Evolutionary conservation across 441 rosid species (phyloP).

Genomic region (Omphalea diandra): DNA sequence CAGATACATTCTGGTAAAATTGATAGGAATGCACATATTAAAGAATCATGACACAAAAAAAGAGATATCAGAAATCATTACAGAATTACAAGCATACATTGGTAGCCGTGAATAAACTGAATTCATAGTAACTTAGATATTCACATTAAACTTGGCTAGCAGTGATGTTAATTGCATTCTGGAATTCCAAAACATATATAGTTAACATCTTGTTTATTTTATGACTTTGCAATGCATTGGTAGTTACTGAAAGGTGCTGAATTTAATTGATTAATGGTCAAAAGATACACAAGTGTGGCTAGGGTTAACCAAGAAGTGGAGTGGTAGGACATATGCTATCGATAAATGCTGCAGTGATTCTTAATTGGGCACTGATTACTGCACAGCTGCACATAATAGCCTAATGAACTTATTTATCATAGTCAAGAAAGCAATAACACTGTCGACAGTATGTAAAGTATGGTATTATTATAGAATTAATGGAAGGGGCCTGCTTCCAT

Average conservation of each 20-base stretch:
- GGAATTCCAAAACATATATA: background rate
- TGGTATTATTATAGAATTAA: background rate
- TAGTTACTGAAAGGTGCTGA: background rate
- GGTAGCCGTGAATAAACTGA: background rate
- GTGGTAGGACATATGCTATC: background rate
- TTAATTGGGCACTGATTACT: background rate
- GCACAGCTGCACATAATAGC: background rate
- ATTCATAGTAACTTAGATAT: background rate
- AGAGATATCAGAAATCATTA: background rate
- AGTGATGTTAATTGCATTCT: background rate
- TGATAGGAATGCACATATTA: background rate
- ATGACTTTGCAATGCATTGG: background rate
- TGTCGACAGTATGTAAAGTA: too few relatives aligned
- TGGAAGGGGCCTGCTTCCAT: too few relatives aligned
- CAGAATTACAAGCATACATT: background rate
- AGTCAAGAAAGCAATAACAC: too few relatives aligned
- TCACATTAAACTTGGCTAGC: slow-evolving; percentile 1
- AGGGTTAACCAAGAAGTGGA: background rate
- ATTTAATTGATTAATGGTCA: background rate
- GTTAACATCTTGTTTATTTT: background rate
- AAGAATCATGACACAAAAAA: background rate
- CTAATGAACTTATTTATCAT: background rate
- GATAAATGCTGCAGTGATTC: background rate
- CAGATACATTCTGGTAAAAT: background rate
- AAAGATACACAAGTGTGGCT: background rate